Conservation (phyloP, 495 filamentous ascomycete species). For the Friedmanniomyces simplex region DNA sequence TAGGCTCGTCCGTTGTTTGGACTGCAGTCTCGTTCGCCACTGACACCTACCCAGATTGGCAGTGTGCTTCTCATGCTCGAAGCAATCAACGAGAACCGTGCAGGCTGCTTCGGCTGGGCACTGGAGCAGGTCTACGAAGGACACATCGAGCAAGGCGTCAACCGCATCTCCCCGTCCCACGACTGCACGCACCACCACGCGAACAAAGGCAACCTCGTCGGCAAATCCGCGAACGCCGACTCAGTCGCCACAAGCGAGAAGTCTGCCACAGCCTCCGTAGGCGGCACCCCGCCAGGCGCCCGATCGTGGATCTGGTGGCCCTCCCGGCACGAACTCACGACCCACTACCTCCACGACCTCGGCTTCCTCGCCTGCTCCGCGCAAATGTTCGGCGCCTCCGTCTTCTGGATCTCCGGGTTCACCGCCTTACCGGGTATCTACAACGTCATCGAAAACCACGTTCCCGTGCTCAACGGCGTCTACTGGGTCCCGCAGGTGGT, state of each 20-base stretch:
- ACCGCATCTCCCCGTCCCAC: neutral
- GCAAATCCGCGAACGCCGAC: constrained; percentile 14
- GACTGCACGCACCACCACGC: constrained; percentile 45
- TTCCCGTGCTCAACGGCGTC: constrained; percentile 39
- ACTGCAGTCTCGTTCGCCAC: neutral
- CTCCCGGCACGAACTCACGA: constrained; percentile 43
- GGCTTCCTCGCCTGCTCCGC: constrained; percentile 55
- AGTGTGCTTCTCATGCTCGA: constrained; percentile 56
- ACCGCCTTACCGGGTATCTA: constrained; percentile 52
- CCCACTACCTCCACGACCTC: constrained; percentile 56
- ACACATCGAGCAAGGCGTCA: neutral
- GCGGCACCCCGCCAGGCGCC: neutral
- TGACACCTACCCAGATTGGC: constrained; percentile 33
- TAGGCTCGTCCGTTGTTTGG: neutral
- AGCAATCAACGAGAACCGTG: constrained; percentile 55
- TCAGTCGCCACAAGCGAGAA: neutral
- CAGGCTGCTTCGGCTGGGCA: constrained; percentile 65
- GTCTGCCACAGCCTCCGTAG: constrained; percentile 12
- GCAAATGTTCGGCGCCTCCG: constrained; percentile 52
- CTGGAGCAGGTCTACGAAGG: constrained; percentile 12
- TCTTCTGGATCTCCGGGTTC: constrained; percentile 62
- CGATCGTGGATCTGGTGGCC: constrained; percentile 52
- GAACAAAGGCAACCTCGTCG: constrained; percentile 41
- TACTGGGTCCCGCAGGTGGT: constrained; percentile 63
- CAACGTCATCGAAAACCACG: constrained; percentile 35